Conservation (phyloP, 352 stramenopile genomes). For the Phytophthora ohioensis region DNA sequence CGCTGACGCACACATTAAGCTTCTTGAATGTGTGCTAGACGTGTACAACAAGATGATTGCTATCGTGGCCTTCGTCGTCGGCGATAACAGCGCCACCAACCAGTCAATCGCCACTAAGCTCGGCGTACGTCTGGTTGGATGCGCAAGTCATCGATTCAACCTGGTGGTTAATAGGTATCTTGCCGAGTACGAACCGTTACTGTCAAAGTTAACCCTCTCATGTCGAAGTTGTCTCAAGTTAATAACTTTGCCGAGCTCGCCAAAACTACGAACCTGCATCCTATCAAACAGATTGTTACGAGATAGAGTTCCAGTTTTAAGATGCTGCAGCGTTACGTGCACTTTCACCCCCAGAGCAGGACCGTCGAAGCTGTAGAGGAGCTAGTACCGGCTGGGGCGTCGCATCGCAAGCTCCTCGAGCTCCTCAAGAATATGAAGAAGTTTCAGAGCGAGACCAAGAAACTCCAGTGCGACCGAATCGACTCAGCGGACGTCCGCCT, state of each 20-base stretch:
- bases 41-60: slow-evolving; percentile 19
- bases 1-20: slow-evolving; percentile 18
- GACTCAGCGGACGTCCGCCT: neutral
- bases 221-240: neutral
- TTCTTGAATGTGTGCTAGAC: slow-evolving; percentile 10
- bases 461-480: neutral
- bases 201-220: neutral
- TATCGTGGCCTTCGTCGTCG: slow-evolving; percentile 15
- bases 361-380: slow-evolving; percentile 12
- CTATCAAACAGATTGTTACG: slow-evolving; percentile 7
- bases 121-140: neutral
- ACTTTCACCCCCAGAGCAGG: neutral
- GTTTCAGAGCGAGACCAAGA: slow-evolving; percentile 22
- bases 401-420: slow-evolving; percentile 32
- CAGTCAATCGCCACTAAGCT: slow-evolving; percentile 2
- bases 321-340: neutral
- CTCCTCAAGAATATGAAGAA: slow-evolving; percentile 32
- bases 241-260: slow-evolving; percentile 6
- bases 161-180: neutral
- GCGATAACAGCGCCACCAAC: slow-evolving; percentile 13
- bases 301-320: slow-evolving; percentile 9
- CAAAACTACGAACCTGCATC: neutral
- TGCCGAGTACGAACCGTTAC: neutral
- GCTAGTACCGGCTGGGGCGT: neutral
- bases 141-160: slow-evolving; percentile 5